Evolutionary conservation across 2,329 filamentous ascomycete species (phyloP), one percentile per base, ranked within the genome.

Genomic region (Allantophomopsis cytisporea): DNA sequence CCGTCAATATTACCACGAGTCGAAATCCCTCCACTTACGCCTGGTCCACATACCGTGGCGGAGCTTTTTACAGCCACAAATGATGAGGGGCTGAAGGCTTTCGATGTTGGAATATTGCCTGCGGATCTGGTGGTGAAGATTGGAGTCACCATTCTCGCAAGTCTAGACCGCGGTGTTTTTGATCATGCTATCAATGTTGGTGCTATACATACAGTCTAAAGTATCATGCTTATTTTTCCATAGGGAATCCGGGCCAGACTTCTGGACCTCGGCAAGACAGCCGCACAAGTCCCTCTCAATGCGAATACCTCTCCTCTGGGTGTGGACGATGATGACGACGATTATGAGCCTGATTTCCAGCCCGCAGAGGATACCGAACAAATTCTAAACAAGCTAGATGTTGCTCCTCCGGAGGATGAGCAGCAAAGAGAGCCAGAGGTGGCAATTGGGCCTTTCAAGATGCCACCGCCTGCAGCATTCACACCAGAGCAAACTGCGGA

Each of bases 311-410:
- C 71, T 12, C 72, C 71, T 1, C 57, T 80, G 2, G 75, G 72
- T 18, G 77, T 83, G 3, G 77, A 82, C 6, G 78, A 81, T 7
- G 87, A 94, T 33, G 88, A 94, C 15, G 86, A 94, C 47, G 85
- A 94, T 50, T 95, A 95, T 53, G 89, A 95, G 52, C 88, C 89
- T 0, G 83, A 93, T 53, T 87, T 86, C 49, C 76, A 80, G 20
- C 37, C 37, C 43, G 75, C 77, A 30, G 85, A 93, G 56, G 78
- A 85, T 47, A 75, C 75, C 1, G 82, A 87, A 51, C 83, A 89
- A 53, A 78, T 85, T 23, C 61, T 81, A 37, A 84, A 89, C 58
- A 83, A 83, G 54, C 67, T 86, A 12, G 83, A 89, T 53, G 74
- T 74, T 44, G 68, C 78, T 5, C 70, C 79, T n/a, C 63, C 75